Evolutionary conservation across 495 filamentous ascomycete species (phyloP).

Genomic region (Podospora pseudopauciseta): DNA sequence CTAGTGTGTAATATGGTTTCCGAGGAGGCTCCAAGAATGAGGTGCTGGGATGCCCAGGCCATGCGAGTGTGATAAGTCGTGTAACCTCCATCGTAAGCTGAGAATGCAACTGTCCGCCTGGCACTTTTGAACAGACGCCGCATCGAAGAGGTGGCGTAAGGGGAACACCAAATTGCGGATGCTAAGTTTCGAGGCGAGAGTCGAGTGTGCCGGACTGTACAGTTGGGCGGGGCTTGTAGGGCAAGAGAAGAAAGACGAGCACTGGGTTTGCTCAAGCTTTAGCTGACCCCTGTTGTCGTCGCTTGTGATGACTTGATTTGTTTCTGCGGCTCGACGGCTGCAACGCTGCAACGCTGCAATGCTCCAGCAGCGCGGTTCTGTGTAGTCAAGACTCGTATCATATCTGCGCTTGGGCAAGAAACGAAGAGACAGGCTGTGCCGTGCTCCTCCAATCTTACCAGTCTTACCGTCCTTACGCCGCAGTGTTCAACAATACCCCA

Average conservation of each 20-base stretch:
- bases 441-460: conserved; percentile 6
- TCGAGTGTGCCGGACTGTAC: not conserved
- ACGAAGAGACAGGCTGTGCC: not conserved
- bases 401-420: not conserved
- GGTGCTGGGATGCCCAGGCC: not conserved
- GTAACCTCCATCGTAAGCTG: not conserved
- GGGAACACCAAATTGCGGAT: not conserved
- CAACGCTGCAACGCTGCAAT: not conserved
- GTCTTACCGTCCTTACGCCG: not conserved
- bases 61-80: not conserved
- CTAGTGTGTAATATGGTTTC: not conserved
- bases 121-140: not conserved
- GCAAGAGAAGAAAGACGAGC: not conserved
- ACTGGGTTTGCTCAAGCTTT: not conserved
- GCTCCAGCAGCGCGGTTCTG: not conserved
- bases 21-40: conserved; percentile 1
- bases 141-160: not conserved
- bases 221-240: not conserved
- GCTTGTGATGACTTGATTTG: not conserved
- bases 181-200: not conserved
- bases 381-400: not conserved
- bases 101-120: not conserved
- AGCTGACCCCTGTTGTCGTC: not conserved
- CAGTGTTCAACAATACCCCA: not conserved
- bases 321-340: not conserved